These are phyloP conservation scores for Venturia oleaginea DNA, from an alignment of 2,329 filamentous ascomycete genomes.

Conservation along the genomic window DNA sequence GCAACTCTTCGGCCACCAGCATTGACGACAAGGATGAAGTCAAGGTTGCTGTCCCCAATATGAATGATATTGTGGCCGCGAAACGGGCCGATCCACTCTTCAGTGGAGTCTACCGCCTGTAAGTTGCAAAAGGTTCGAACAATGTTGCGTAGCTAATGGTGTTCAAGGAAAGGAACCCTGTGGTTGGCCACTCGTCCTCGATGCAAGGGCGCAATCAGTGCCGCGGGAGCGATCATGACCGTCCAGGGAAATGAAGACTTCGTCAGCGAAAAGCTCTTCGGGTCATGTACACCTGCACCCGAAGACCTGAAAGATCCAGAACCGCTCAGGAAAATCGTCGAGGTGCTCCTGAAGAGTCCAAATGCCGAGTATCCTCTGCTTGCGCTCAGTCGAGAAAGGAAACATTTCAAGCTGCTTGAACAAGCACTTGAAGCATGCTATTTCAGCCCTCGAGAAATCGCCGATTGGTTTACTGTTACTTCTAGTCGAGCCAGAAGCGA, in stretches of 20 bases:
- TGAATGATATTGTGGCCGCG: constrained; percentile 36
- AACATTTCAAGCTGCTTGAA: constrained; percentile 29
- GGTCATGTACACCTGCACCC: constrained; percentile 34
- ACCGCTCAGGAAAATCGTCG: neutral
- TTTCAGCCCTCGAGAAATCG: neutral
- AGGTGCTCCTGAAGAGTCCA: neutral
- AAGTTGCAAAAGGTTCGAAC: neutral
- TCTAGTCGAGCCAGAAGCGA: neutral
- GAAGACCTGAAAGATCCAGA: constrained; percentile 35
- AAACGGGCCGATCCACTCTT: constrained; percentile 48
- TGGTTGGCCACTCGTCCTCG: constrained; percentile 51
- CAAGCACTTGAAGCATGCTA: constrained; percentile 25
- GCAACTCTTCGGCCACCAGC: constrained; percentile 12
- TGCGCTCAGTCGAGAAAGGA: neutral
- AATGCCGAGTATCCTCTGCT: neutral
- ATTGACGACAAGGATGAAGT: constrained; percentile 20
- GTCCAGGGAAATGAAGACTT: constrained; percentile 47
- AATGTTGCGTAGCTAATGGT: neutral
- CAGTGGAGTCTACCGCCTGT: constrained; percentile 48
- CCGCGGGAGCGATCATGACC: constrained; percentile 56
- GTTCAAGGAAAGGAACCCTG: constrained; percentile 45
- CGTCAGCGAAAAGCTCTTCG: constrained; percentile 47
- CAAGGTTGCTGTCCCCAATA: constrained; percentile 6
- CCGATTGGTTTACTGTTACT: neutral
- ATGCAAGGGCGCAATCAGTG: constrained; percentile 52